Evolutionary conservation across 441 rosid genomes (phyloP).

Genomic region (Brassica balearica): DNA sequence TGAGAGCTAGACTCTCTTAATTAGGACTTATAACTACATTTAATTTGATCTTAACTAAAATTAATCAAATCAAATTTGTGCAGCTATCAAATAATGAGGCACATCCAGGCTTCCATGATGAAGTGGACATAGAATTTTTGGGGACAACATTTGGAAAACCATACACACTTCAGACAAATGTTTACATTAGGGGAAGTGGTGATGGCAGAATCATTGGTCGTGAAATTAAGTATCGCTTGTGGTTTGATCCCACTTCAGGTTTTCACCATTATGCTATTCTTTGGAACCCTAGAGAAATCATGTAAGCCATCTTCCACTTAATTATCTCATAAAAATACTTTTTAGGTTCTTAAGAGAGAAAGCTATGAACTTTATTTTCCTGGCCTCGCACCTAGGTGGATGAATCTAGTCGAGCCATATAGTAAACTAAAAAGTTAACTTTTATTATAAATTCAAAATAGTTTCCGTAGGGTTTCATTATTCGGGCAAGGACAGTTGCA

Average conservation of each 20-base stretch:
- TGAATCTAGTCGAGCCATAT: conserved; percentile 33
- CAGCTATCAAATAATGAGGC: conserved; percentile 91
- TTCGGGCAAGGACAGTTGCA: background rate
- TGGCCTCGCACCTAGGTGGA: conserved; percentile 25
- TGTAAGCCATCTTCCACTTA: conserved; percentile 57
- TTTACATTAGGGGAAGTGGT: conserved; percentile 94
- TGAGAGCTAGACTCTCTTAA: conserved; percentile 27
- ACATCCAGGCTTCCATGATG: conserved; percentile 92
- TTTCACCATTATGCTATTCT: conserved; percentile 93
- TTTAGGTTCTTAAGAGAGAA: conserved; percentile 6
- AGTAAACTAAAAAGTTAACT: background rate
- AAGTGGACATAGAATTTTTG: conserved; percentile 92
- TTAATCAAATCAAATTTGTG: background rate
- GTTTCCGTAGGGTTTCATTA: conserved; percentile 32
- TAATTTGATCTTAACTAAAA: conserved; percentile 18
- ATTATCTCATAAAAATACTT: background rate
- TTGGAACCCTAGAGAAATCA: conserved; percentile 88
- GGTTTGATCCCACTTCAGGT: conserved; percentile 89
- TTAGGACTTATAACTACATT: background rate
- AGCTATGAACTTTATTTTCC: background rate
- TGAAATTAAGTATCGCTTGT: conserved; percentile 87
- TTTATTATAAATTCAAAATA: conserved; percentile 24
- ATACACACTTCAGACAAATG: conserved; percentile 96
- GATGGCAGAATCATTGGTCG: conserved; percentile 91
- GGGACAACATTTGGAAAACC: conserved; percentile 96